These are phyloP conservation scores for Cladophialophora psammophila DNA, from an alignment of 2,329 filamentous ascomycete species.

Conservation along the genomic window DNA sequence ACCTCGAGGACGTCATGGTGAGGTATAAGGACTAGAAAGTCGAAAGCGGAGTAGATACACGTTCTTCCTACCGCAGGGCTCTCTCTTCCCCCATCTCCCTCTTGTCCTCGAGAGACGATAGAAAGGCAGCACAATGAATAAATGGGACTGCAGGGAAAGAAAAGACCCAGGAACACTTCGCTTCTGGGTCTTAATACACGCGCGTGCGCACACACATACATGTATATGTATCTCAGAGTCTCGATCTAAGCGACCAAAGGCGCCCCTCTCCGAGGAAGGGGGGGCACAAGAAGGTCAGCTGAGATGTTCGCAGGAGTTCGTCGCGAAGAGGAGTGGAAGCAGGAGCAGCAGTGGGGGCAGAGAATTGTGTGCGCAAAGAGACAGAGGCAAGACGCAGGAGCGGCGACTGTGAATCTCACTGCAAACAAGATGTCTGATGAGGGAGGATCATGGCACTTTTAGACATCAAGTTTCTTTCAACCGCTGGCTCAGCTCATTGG, in stretches of 20 bases:
- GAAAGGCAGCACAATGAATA: no score
- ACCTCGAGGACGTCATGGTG: slow-evolving; percentile 21
- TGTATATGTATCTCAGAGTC: background rate
- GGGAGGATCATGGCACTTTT: no score
- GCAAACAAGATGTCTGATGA: background rate
- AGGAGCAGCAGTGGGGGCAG: no score
- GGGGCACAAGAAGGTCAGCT: background rate
- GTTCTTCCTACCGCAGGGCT: no score
- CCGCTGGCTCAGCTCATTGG: no score
- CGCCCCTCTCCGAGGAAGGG: background rate
- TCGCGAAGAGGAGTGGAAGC: no score
- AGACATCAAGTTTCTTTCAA: background rate
- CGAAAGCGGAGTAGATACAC: no score
- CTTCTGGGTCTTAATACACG: no score
- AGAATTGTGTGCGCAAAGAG: background rate
- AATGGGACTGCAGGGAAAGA: no score
- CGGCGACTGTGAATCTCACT: background rate
- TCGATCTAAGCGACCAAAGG: background rate
- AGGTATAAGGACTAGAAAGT: slow-evolving; percentile 3
- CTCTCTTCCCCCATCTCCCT: no score
- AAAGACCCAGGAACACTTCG: no score
- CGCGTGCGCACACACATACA: background rate
- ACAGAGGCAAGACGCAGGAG: background rate
- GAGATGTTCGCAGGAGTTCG: background rate
- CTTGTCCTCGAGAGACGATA: no score